phyloP scores from a whole-genome alignment of 2,329 filamentous ascomycete species.

The Canariomyces notabilis region DNA sequence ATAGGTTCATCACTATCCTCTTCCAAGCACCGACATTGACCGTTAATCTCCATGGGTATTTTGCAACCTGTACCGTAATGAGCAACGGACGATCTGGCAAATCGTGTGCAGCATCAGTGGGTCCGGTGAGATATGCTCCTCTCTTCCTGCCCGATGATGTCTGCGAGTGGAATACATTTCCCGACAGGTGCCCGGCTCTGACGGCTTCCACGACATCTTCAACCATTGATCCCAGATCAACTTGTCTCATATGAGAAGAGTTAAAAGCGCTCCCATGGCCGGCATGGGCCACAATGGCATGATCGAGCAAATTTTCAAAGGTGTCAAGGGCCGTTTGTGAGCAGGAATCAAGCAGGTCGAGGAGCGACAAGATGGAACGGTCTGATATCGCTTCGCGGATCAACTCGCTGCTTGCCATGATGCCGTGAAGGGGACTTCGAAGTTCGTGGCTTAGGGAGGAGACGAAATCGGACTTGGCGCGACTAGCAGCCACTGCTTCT shows the following conservation, averaged over 20 bases:
- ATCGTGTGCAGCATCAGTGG: background rate
- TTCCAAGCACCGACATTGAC: conserved; percentile 21
- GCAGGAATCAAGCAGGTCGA: conserved; percentile 45
- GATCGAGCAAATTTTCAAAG: conserved; percentile 34
- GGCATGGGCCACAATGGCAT: conserved; percentile 19
- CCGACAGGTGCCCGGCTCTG: conserved; percentile 16
- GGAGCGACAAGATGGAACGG: conserved; percentile 38
- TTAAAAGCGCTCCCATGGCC: conserved; percentile 1
- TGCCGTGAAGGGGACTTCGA: conserved; percentile 52
- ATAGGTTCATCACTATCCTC: conserved; percentile 50
- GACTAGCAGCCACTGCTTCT: conserved; percentile 31
- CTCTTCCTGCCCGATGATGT: background rate
- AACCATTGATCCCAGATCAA: conserved; percentile 15
- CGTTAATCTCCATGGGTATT: conserved; percentile 9
- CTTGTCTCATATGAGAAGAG: background rate
- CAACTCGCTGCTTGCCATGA: conserved; percentile 48
- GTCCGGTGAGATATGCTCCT: background rate
- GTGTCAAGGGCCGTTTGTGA: conserved; percentile 45
- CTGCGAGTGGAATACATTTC: conserved; percentile 14
- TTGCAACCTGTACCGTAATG: conserved; percentile 15
- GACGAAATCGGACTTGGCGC: conserved; percentile 50
- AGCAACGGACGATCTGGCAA: conserved; percentile 8
- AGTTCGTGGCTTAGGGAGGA: conserved; percentile 54
- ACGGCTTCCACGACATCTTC: conserved; percentile 22
- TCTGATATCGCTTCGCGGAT: conserved; percentile 42